Evolutionary conservation across 2,329 filamentous ascomycete genomes (phyloP), one percentile per base, ranked within the genome.

Genomic region (Fusarium pseudograminearum): DNA sequence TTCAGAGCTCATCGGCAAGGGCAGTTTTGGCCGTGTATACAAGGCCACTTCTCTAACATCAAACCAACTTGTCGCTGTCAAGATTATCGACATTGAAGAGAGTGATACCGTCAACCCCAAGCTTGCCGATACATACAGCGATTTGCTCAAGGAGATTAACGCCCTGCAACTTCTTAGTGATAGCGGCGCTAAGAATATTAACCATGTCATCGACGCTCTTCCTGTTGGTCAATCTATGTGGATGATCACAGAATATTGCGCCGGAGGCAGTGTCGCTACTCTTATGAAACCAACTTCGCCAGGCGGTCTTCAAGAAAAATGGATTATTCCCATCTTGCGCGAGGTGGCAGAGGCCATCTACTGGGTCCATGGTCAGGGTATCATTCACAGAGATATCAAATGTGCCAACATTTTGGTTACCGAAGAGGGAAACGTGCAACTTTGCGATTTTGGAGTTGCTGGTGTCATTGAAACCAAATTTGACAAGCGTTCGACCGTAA

Each of bases 221-320:
- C 89, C 91, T 11, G 89, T 95, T 38, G 91, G 91, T 42, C 90
- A 91, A 72, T 88, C 93, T 64, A 90, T 97, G 82, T 97, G 93
- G 93, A 93, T 96, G 83, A 89, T 96, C 58, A 94, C 91, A 62
- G 92, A 96, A 80, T 94, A 94, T 78, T 94, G 93, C 73, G 92
- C 91, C 8, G 93, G 93, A 66, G 93, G 93, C 50, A 96, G 93
- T 77, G 90, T 97, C 77, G 90, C 87, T 70, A 94, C 86, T 65
- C 86, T 87, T 61, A 90, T 90, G 89, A 88, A 86, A 76, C 89
- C 90, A n/a, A 91, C 87, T 2, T 83, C 85, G 5, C 88, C 88
- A 0, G 87, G 86, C 3, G 89, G 89, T 4, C 79, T 92, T n/a
- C 86, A 88, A 72, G 90, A 92, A 80, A 90, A 89, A 76, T 91